phyloP scores from a whole-genome alignment of 1,284 basidiomycete genomes.

The Cutaneotrichosporon sp. region DNA sequence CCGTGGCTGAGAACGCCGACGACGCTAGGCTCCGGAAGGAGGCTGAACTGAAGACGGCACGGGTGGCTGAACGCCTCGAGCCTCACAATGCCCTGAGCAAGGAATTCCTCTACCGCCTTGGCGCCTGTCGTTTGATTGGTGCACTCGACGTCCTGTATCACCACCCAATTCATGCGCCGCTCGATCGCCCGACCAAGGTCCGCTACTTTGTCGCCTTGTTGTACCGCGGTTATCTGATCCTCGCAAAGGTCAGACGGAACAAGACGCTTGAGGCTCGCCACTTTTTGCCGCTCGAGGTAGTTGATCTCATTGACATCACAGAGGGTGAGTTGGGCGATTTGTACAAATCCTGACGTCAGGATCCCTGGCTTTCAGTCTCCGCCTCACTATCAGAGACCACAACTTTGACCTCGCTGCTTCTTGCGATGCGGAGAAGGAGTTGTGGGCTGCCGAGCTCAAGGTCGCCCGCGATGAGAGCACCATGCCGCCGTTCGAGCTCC shows the following conservation, averaged over 20 bases:
- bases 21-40: slow-evolving; percentile 61
- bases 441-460: slow-evolving; percentile 72
- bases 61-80: slow-evolving; percentile 67
- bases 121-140: slow-evolving; percentile 71
- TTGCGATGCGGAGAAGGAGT: slow-evolving; percentile 72
- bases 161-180: slow-evolving; percentile 52
- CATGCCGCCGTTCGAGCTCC: slow-evolving; percentile 49
- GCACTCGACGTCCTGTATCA: slow-evolving; percentile 78
- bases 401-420: slow-evolving; percentile 79
- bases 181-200: slow-evolving; percentile 62
- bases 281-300: slow-evolving; percentile 75
- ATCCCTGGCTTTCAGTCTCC: slow-evolving; percentile 74
- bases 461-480: slow-evolving; percentile 45
- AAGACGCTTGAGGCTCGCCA: slow-evolving; percentile 79
- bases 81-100: slow-evolving; percentile 46
- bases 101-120: slow-evolving; percentile 67
- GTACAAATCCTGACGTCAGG: slow-evolving; percentile 55
- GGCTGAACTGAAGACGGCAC: slow-evolving; percentile 65
- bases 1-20: slow-evolving; percentile 60
- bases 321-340: slow-evolving; percentile 58
- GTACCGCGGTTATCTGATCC: slow-evolving; percentile 77
- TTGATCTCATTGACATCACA: slow-evolving; percentile 67
- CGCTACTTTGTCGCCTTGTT: slow-evolving; percentile 86
- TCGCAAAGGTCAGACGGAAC: slow-evolving; percentile 78
- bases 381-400: slow-evolving; percentile 65